Evolutionary conservation across 2,329 filamentous ascomycete genomes (phyloP), one percentile per base, ranked within the genome.

Genomic region (Onygenales sp.): DNA sequence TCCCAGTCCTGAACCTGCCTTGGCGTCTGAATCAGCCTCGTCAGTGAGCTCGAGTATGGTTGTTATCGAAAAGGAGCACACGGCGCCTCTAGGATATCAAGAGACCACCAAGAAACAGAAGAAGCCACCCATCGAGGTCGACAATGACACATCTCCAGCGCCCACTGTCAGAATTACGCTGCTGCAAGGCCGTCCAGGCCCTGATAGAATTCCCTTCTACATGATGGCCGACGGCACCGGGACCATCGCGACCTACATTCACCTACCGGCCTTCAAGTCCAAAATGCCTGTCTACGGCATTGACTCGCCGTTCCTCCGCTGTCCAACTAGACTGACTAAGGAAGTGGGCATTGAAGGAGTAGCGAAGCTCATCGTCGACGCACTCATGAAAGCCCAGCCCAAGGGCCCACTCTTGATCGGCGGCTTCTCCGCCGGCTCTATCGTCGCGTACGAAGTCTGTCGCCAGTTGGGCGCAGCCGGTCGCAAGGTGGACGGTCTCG

Each of bases 171-270:
- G 60, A 45, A 58, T 61, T 6, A 61, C 59, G 8, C 57, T 67
- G 8, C 55, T 66, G 14, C 59, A 66, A 46, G 63, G 64, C 36
- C 52, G 56, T 31, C 43, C 53, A 10, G 37, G 45, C 5, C 52
- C 61, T 4, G 49, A 50, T 14, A 46, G 58, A 21, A 54, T 57
- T 10, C 63, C 63, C 0, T 55, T 67, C 17, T 64, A 64, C 60
- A 49, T 68, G 47, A 59, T 67, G 32, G 56, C 64, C 13, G 65
- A 63, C 46, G 61, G 61, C 17, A 60, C 58, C 11, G 64, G 65
- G 5, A 58, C 62, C 8, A 58, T 62, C 3, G 58, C 61, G 8
- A 56, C 60, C 45, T 67, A 60, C 45, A 59, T 62, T 45, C 59
- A 65, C 51, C 59, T 66, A 6, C 62, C 54, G 2, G 47, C 54